Evolutionary conservation across 106 monocot species (phyloP), one percentile per base, ranked within the genome.

Genomic region (Allium cepa): DNA sequence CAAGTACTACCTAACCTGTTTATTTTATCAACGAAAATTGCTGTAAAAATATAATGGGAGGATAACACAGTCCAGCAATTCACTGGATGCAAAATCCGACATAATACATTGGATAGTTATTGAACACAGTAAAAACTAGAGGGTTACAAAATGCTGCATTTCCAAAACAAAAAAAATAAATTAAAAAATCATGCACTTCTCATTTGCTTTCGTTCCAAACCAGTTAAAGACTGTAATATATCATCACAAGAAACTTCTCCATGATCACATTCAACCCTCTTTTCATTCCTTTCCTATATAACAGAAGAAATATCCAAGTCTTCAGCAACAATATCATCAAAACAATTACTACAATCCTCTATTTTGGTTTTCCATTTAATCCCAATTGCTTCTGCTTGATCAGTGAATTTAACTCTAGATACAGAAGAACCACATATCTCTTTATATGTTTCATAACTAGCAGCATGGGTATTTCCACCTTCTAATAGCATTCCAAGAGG

Each of bases 381-480:
- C 26, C 80, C 89, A 8, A 78, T 49, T 17, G 87, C 79, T 71
- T 87, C 85, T 51, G 97, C 97, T 68, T 99, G 97, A 17, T 93
- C 90, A 1, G 80, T 82, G 81, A 99, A 87, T 28, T 76, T 47
- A 61, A 85, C 61, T 74, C 81, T 99, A 11, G 86, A 86, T 7
- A 16, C 50, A 47, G 82, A 73, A 26, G 83, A 76, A 26, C 80
- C 47, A 67, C 92, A 92, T 47, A 99, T 81, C 49, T 90, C 75
- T 57, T 71, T 90, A 48, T 99, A 99, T 17, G 83, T 73, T 53
- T 84, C 79, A 69, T 99, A 99, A 68, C 81, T 65, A 2, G 81
- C 89, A 59, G 85, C 92, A 62, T 66, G 59, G 63, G 97, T 99
- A 7, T 77, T 75, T 62, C 90, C 97, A 49, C 97, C 97, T 69